A percentile compares a stretch with the other conserved stretches of the same genome.
Evolutionary conservation across 2,329 filamentous ascomycete genomes (phyloP).

Genomic region (Pseudocercospora macadamiae): DNA sequence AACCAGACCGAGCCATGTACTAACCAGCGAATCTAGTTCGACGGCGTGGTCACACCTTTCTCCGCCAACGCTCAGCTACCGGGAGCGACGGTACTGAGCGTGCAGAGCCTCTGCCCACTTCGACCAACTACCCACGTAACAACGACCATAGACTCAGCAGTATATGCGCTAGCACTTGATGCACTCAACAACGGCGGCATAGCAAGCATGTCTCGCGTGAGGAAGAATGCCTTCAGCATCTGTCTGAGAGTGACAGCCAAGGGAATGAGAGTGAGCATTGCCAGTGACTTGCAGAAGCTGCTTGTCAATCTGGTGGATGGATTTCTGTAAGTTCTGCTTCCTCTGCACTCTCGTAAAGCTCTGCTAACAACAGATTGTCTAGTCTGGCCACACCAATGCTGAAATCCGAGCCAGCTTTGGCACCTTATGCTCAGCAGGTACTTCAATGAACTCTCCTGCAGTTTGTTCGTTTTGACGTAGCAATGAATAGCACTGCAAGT

Average conservation of each 20-base stretch:
- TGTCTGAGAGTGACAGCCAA: conserved; percentile 28
- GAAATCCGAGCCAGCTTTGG: conserved; percentile 10
- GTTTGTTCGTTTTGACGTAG: not conserved
- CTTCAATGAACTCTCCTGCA: not conserved
- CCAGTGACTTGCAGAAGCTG: conserved; percentile 18
- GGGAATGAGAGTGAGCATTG: conserved; percentile 28
- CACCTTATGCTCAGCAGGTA: conserved; percentile 3
- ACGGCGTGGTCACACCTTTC: conserved; percentile 34
- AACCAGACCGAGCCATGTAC: not conserved
- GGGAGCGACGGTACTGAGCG: conserved; percentile 28
- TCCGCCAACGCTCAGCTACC: conserved; percentile 34
- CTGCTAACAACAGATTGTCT: not conserved
- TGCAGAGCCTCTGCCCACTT: conserved; percentile 33
- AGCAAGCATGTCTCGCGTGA: conserved; percentile 27
- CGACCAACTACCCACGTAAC: conserved; percentile 29
- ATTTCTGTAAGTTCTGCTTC: conserved; percentile 24
- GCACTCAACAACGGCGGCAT: conserved; percentile 34
- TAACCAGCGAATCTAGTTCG: conserved; percentile 17
- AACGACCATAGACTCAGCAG: conserved; percentile 35
- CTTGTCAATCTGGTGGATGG: conserved; percentile 29
- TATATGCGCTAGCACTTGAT: conserved; percentile 35
- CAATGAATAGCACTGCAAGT: too few species aligned
- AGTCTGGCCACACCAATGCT: conserved; percentile 15
- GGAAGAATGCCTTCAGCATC: conserved; percentile 11
- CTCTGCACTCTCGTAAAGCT: too few species aligned